phyloP scores from a whole-genome alignment of 208 protist species.

The Trypanosoma melophagium region DNA sequence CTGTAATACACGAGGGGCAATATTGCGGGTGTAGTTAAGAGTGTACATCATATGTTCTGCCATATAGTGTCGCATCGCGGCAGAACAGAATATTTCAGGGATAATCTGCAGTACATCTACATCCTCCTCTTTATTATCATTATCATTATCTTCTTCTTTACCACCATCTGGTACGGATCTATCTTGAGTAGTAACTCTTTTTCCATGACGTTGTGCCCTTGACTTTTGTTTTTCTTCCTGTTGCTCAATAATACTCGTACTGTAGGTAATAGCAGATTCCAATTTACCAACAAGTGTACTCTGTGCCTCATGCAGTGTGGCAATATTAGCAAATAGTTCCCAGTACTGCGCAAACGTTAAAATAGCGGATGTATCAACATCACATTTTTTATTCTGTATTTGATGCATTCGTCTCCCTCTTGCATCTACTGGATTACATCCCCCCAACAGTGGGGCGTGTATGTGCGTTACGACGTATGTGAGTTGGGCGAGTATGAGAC shows the following conservation, averaged over 20 bases:
- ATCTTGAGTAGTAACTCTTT: neutral
- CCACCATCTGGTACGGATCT: neutral
- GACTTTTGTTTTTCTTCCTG: conserved; percentile 22
- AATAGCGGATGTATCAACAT: conserved; percentile 22
- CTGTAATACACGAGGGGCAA: conserved; percentile 51
- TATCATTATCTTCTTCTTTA: conserved; percentile 1
- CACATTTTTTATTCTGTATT: neutral
- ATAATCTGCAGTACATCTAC: conserved; percentile 2
- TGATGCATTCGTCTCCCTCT: neutral
- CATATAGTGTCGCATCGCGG: conserved; percentile 52
- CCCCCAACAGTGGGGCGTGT: conserved; percentile 38
- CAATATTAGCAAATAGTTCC: conserved; percentile 74
- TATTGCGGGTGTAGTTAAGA: conserved; percentile 59
- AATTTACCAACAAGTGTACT: conserved; percentile 45
- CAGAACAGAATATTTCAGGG: conserved; percentile 27
- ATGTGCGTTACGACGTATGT: conserved; percentile 72
- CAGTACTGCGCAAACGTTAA: conserved; percentile 47
- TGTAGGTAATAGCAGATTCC: conserved; percentile 30
- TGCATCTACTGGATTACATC: conserved; percentile 9
- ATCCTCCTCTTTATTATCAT: neutral
- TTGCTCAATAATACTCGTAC: conserved; percentile 37
- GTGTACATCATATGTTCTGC: conserved; percentile 84
- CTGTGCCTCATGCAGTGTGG: conserved; percentile 53
- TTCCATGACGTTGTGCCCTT: conserved; percentile 31
- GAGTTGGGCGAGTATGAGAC: conserved; percentile 43